These are phyloP conservation scores for Cantharellus cinnabarinus DNA, from an alignment of 768 basidiomycete species.

Conservation along the genomic window DNA sequence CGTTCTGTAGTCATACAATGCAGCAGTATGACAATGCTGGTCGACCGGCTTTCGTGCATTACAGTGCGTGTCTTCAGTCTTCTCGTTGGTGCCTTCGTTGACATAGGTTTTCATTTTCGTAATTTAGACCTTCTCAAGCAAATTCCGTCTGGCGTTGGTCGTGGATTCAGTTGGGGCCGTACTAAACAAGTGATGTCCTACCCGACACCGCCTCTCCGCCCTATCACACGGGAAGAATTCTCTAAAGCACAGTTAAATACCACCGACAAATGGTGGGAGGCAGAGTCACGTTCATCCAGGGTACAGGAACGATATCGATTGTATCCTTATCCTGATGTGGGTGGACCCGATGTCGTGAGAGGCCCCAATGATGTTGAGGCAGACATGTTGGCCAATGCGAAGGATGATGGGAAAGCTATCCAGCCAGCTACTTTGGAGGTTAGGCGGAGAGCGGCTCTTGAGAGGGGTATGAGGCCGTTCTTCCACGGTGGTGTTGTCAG, in stretches of 20 bases:
- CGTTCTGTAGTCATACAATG: conserved; percentile 16
- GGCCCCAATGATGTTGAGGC: conserved; percentile 9
- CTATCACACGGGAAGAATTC: not conserved
- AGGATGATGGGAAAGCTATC: conserved; percentile 13
- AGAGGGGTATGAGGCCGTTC: conserved; percentile 11
- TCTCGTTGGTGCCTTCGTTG: no score
- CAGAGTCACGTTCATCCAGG: not conserved
- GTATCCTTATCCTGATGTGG: not conserved
- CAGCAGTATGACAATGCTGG: conserved; percentile 19
- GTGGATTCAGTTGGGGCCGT: conserved; percentile 13
- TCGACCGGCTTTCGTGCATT: conserved; percentile 18
- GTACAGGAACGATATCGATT: not conserved
- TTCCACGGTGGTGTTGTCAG: conserved; percentile 13
- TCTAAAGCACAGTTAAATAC: not conserved
- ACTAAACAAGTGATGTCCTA: conserved; percentile 7
- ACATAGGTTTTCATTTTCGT: no score
- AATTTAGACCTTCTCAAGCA: conserved; percentile 16
- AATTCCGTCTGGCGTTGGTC: conserved; percentile 13
- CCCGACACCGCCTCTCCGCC: not conserved
- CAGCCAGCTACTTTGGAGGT: conserved; percentile 9
- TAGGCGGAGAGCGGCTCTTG: conserved; percentile 12
- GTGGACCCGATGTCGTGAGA: conserved; percentile 1
- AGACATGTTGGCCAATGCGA: conserved; percentile 15
- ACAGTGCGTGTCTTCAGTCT: conserved; percentile 11
- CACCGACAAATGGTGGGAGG: not conserved